Evolutionary conservation across 2,329 filamentous ascomycete genomes (phyloP).

Genomic region (Penicillium sp.): DNA sequence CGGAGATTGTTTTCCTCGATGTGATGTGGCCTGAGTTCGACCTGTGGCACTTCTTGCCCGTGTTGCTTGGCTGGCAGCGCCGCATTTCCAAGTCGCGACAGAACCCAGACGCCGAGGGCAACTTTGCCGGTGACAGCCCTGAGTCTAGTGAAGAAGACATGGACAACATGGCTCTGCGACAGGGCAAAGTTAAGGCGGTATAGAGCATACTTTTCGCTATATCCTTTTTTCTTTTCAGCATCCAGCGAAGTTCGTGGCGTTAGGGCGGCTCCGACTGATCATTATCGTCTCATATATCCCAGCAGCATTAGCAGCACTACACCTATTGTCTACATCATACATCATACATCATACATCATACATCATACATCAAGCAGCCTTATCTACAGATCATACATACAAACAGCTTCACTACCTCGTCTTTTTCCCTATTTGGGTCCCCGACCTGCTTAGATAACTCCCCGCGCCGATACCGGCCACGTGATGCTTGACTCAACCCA

Average conservation of each 20-base stretch:
- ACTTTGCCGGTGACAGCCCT: conserved; percentile 54
- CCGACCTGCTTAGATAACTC: conserved; percentile 13
- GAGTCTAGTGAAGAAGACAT: conserved; percentile 28
- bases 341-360: neutral
- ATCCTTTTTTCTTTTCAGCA: conserved; percentile 17
- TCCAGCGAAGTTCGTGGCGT: conserved; percentile 22
- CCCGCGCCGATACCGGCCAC: conserved; percentile 31
- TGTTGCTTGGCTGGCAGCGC: conserved; percentile 86
- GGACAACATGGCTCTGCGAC: conserved; percentile 19
- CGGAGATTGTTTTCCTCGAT: conserved; percentile 86
- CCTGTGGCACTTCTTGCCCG: conserved; percentile 87
- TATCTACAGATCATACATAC: neutral
- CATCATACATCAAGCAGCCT: neutral
- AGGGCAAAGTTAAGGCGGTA: conserved; percentile 32
- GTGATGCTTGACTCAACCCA: conserved; percentile 27
- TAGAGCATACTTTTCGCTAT: conserved; percentile 18
- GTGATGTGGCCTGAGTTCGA: conserved; percentile 97
- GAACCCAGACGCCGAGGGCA: conserved; percentile 57
- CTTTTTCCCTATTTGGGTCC: neutral
- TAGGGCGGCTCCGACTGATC: conserved; percentile 10
- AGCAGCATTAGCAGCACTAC: conserved; percentile 18
- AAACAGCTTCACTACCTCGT: neutral
- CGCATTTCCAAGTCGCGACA: conserved; percentile 62
- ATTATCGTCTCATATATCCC: conserved; percentile 12
- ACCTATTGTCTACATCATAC: conserved; percentile 1